A percentile compares a stretch with the other conserved stretches of the same genome.
These are phyloP conservation scores for Crassisporium funariophilum DNA, from an alignment of 768 basidiomycete species.

Conservation along the genomic window DNA sequence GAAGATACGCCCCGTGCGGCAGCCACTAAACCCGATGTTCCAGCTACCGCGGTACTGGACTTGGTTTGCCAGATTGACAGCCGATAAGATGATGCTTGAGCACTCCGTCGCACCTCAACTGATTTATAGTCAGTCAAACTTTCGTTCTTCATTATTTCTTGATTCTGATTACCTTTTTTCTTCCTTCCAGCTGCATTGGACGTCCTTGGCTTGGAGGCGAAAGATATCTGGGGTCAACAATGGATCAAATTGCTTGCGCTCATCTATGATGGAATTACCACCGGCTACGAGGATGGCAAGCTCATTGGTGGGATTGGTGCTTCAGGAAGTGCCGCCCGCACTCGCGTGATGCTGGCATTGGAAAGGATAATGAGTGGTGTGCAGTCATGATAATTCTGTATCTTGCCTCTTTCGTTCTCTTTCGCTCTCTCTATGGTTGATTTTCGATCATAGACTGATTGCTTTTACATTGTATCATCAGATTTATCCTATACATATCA, in stretches of 20 bases:
- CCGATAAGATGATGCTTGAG: constrained; percentile 51
- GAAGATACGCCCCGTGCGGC: constrained; percentile 37
- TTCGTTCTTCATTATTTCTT: constrained; percentile 5
- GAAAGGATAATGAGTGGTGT: constrained; percentile 54
- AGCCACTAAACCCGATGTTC: constrained; percentile 55
- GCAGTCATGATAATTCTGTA: no score
- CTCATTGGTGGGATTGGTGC: constrained; percentile 61
- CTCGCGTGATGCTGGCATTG: constrained; percentile 64
- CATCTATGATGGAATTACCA: constrained; percentile 64
- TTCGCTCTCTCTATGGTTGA: no score
- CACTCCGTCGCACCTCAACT: constrained; percentile 66
- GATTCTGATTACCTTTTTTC: constrained; percentile 7
- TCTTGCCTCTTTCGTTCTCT: no score
- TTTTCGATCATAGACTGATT: no score
- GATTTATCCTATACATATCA: no score
- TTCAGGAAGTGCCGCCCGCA: constrained; percentile 65
- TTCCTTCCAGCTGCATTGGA: constrained; percentile 71
- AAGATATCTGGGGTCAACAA: constrained; percentile 71
- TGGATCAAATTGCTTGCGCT: constrained; percentile 74
- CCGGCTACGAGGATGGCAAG: constrained; percentile 47
- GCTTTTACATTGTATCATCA: no score
- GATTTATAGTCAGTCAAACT: constrained; percentile 57
- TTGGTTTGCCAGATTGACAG: constrained; percentile 68
- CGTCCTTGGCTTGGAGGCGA: constrained; percentile 64
- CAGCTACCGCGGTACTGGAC: constrained; percentile 69